These are phyloP conservation scores for Amanita subjunquillea DNA, from an alignment of 768 basidiomycete genomes.

Conservation along the genomic window DNA sequence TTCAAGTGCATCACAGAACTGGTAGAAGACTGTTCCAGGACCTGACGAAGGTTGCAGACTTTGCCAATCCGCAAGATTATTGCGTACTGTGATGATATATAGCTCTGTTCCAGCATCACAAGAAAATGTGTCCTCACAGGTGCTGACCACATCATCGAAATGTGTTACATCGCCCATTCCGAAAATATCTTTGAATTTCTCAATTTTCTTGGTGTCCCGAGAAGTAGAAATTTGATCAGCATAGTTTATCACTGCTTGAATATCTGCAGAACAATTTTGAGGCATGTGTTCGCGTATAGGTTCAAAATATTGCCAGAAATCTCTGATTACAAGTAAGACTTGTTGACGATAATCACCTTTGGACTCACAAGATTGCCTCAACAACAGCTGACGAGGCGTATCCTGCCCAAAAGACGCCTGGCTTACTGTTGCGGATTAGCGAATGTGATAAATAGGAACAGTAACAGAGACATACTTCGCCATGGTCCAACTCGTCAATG, in stretches of 20 bases:
- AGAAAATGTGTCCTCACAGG: slow-evolving; percentile 28
- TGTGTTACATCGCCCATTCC: slow-evolving; percentile 49
- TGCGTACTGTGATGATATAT: slow-evolving; percentile 33
- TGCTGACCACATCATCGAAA: slow-evolving; percentile 56
- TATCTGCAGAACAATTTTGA: slow-evolving; percentile 62
- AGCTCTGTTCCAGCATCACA: slow-evolving; percentile 26
- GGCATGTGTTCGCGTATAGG: slow-evolving; percentile 63
- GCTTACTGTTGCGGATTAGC: slow-evolving; percentile 30
- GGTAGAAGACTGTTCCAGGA: slow-evolving; percentile 35
- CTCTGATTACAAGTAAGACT: slow-evolving; percentile 16
- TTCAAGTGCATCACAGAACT: slow-evolving; percentile 61
- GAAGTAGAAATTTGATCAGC: slow-evolving; percentile 46
- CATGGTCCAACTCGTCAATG: slow-evolving; percentile 55
- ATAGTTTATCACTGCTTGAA: slow-evolving; percentile 50
- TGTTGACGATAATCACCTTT: neutral
- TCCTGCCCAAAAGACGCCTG: slow-evolving; percentile 51
- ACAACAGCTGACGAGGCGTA: slow-evolving; percentile 62
- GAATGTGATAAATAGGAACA: neutral
- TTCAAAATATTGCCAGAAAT: slow-evolving; percentile 68
- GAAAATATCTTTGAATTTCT: slow-evolving; percentile 44
- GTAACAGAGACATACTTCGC: slow-evolving; percentile 36
- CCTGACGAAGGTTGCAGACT: slow-evolving; percentile 40
- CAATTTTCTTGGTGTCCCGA: slow-evolving; percentile 34
- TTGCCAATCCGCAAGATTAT: slow-evolving; percentile 66
- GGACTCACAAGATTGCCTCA: slow-evolving; percentile 40